These are phyloP conservation scores for Saccharomycopsis sp. DNA, from an alignment of 805 yeast species.

Conservation along the genomic window DNA sequence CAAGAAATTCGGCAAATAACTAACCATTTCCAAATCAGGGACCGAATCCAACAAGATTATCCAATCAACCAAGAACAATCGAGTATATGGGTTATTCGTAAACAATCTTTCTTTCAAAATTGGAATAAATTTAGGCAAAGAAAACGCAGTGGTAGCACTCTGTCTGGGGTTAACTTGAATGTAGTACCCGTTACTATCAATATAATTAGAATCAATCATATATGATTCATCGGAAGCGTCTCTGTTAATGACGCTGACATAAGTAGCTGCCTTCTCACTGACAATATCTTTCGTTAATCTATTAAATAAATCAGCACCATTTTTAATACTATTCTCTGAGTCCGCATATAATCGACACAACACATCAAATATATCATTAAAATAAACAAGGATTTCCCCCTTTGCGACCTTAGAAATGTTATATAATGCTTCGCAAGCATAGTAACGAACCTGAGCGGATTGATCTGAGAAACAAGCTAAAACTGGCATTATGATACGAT, in stretches of 20 bases:
- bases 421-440: conserved; percentile 93
- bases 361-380: conserved; percentile 92
- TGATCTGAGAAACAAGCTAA: conserved; percentile 95
- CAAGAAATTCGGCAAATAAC: conserved; percentile 82
- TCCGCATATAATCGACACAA: conserved; percentile 86
- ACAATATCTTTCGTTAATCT: conserved; percentile 89
- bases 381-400: conserved; percentile 85
- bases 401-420: conserved; percentile 95
- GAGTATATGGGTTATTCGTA: conserved; percentile 85
- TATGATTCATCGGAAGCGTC: conserved; percentile 34
- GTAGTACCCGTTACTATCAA: conserved; percentile 53
- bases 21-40: conserved; percentile 82
- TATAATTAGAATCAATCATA: conserved; percentile 35
- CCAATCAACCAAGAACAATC: conserved; percentile 92
- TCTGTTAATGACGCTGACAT: conserved; percentile 63
- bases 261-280: conserved; percentile 86
- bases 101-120: conserved; percentile 85
- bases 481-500: conserved; percentile 85
- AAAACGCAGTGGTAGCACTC: conserved; percentile 59
- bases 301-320: conserved; percentile 91
- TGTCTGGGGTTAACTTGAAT: conserved; percentile 55
- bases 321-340: conserved; percentile 83
- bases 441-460: conserved; percentile 93
- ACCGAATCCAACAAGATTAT: conserved; percentile 84
- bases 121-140: conserved; percentile 83